Evolutionary conservation across 495 filamentous ascomycete species (phyloP).

Genomic region (Talaromyces proteolyticus): DNA sequence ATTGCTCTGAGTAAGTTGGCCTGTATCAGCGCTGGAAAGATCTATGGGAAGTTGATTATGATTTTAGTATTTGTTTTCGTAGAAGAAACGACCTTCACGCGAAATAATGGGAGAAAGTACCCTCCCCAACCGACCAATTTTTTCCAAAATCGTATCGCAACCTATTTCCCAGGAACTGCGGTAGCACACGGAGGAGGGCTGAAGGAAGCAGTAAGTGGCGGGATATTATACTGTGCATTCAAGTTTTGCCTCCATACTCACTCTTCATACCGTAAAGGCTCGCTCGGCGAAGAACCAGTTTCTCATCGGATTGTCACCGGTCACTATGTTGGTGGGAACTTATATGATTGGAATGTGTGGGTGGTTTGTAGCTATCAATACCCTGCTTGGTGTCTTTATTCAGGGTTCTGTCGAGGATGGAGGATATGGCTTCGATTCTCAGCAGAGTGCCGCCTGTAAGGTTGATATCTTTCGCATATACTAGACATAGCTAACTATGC

Average conservation of each 20-base stretch:
- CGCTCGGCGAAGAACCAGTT: neutral
- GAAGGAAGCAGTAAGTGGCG: conserved; percentile 13
- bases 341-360: conserved; percentile 26
- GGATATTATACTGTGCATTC: too few relatives aligned
- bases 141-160: conserved; percentile 21
- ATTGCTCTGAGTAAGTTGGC: conserved; percentile 12
- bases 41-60: neutral
- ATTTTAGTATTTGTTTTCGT: conserved; percentile 22
- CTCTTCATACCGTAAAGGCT: neutral
- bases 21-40: neutral
- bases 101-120: conserved; percentile 12
- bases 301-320: conserved; percentile 24
- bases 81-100: conserved; percentile 25
- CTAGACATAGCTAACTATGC: neutral
- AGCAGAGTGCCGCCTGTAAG: conserved; percentile 31
- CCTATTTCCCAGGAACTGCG: conserved; percentile 22
- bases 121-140: conserved; percentile 13
- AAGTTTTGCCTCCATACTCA: neutral
- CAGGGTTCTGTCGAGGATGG: conserved; percentile 23
- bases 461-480: too few relatives aligned
- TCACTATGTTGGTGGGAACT: conserved; percentile 17
- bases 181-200: conserved; percentile 12
- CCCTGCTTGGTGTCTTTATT: conserved; percentile 27
- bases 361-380: conserved; percentile 25
- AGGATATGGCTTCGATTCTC: conserved; percentile 31